A percentile compares a stretch with the other conserved stretches of the same genome.
phyloP scores from a whole-genome alignment of 106 monocot genomes.

The Platanthera guangdongensis region DNA sequence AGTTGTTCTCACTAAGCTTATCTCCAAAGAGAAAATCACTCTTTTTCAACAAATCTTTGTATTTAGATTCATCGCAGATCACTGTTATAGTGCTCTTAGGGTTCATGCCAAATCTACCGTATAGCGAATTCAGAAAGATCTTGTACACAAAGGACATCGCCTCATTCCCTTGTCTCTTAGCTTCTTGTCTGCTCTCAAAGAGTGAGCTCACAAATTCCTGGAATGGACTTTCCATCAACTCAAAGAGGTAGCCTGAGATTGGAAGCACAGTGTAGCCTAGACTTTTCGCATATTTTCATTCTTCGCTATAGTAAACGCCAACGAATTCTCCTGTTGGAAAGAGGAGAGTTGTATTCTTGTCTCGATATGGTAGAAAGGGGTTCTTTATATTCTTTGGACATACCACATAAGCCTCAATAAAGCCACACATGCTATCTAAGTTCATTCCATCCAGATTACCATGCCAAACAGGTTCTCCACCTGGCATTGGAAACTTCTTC shows the following conservation, averaged over 20 bases:
- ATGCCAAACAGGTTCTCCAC: constrained; percentile 1
- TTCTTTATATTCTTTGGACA: no score
- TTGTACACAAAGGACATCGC: background rate
- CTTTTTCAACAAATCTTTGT: background rate
- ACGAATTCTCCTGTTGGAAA: no score
- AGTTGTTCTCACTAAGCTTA: background rate
- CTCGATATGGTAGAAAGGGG: no score
- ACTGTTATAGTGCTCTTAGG: background rate
- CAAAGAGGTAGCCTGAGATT: no score
- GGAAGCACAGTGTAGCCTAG: no score
- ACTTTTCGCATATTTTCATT: no score
- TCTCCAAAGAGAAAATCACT: background rate
- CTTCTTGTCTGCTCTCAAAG: background rate
- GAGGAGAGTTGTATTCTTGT: no score
- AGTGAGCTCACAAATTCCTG: no score
- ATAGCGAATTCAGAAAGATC: background rate
- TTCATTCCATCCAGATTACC: background rate
- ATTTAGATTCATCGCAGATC: background rate
- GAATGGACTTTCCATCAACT: no score
- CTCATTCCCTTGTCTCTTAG: constrained; percentile 1
- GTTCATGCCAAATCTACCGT: constrained; percentile 12
- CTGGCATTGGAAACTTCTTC: constrained; percentile 9
- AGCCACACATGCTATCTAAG: constrained; percentile 2
- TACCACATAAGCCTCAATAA: background rate
- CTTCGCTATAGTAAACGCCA: no score